phyloP scores from a whole-genome alignment of 1,284 basidiomycete genomes.

The Somion occarium region DNA sequence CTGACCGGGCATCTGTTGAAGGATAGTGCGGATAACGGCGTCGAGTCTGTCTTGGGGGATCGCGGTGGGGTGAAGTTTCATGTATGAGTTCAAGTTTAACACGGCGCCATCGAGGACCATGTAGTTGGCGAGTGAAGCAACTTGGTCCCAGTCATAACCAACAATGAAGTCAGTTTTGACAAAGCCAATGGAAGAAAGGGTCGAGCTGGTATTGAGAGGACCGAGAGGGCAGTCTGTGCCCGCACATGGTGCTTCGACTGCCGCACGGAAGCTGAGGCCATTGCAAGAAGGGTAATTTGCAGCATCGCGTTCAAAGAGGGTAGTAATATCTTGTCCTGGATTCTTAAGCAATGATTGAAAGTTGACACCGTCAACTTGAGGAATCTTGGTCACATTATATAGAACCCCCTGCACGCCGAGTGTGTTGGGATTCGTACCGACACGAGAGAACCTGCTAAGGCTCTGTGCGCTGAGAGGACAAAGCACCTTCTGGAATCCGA shows the following conservation, averaged over 20 bases:
- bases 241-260: constrained; percentile 73
- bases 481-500: constrained; percentile 90
- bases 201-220: constrained; percentile 48
- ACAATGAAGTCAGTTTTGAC: constrained; percentile 61
- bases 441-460: constrained; percentile 61
- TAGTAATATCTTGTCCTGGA: constrained; percentile 87
- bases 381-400: constrained; percentile 66
- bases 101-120: constrained; percentile 92
- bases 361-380: constrained; percentile 50
- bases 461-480: constrained; percentile 69
- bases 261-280: constrained; percentile 59
- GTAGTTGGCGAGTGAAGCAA: constrained; percentile 63
- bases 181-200: constrained; percentile 58
- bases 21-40: constrained; percentile 72
- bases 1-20: constrained; percentile 42
- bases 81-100: constrained; percentile 90
- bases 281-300: constrained; percentile 62
- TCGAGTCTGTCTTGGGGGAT: constrained; percentile 81
- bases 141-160: constrained; percentile 88
- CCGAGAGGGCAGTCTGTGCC: constrained; percentile 58
- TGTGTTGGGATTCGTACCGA: constrained; percentile 53
- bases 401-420: constrained; percentile 78
- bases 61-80: constrained; percentile 65
- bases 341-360: constrained; percentile 45
- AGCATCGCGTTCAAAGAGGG: constrained; percentile 70